Evolutionary conservation across 345 rosid species (phyloP).

Genomic region (Arabidopsis thaliana): TAIR10.1 NC_003070.9:3844001-3844500

Average conservation of each 20-base stretch:
- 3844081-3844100: constrained; percentile 57
- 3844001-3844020: constrained; percentile 35
- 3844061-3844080: constrained; percentile 74
- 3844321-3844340: neutral
- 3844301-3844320: neutral
- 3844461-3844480: neutral
- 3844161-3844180: constrained; percentile 56
- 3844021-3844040: constrained; percentile 46
- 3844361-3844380: neutral
- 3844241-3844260: constrained; percentile 48
- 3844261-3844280: constrained; percentile 48
- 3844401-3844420: neutral
- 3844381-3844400: neutral
- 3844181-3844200: constrained; percentile 11
- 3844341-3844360: neutral
- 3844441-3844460: neutral
- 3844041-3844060: constrained; percentile 62
- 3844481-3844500: neutral
- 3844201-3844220: constrained; percentile 26
- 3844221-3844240: constrained; percentile 36
- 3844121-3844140: constrained; percentile 50
- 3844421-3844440: neutral
- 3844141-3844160: constrained; percentile 55
- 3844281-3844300: constrained; percentile 18
- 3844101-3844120: constrained; percentile 57